These are phyloP conservation scores for Nepenthes mirabilis DNA, from an alignment of 148 eudicot genomes.

Conservation along the genomic window DNA sequence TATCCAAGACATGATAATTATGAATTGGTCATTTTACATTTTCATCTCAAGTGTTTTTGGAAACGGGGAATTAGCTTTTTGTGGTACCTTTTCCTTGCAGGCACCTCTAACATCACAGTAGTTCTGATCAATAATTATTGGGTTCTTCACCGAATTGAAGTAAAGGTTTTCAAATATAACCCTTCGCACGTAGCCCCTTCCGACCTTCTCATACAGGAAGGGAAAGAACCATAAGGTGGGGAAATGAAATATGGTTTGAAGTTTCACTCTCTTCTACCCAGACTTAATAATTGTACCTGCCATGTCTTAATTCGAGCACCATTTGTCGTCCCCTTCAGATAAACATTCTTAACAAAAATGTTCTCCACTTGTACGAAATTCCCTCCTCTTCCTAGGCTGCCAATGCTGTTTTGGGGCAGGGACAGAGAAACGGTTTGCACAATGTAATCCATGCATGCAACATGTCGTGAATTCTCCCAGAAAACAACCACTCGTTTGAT, in stretches of 20 bases:
- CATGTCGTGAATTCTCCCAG: neutral
- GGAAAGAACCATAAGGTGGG: neutral
- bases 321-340: slow-evolving; percentile 46
- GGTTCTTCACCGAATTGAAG: slow-evolving; percentile 30
- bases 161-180: slow-evolving; percentile 28
- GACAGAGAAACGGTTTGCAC: neutral
- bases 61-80: neutral
- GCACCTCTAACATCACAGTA: slow-evolving; percentile 23
- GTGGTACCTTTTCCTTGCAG: slow-evolving; percentile 17
- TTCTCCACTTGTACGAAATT: slow-evolving; percentile 33
- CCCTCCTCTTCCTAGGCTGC: slow-evolving; percentile 52
- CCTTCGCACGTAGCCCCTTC: slow-evolving; percentile 33
- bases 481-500: neutral
- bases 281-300: slow-evolving; percentile 19
- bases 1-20: neutral
- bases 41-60: neutral
- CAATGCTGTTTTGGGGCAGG: slow-evolving; percentile 26
- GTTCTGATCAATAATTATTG: slow-evolving; percentile 51
- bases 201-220: slow-evolving; percentile 23
- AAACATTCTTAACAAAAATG: slow-evolving; percentile 27
- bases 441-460: neutral
- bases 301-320: slow-evolving; percentile 74
- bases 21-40: neutral
- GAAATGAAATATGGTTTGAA: neutral
- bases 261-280: neutral